These are phyloP conservation scores for Cicer arietinum DNA, from an alignment of 306 rosid species.

Conservation along the genomic window DNA sequence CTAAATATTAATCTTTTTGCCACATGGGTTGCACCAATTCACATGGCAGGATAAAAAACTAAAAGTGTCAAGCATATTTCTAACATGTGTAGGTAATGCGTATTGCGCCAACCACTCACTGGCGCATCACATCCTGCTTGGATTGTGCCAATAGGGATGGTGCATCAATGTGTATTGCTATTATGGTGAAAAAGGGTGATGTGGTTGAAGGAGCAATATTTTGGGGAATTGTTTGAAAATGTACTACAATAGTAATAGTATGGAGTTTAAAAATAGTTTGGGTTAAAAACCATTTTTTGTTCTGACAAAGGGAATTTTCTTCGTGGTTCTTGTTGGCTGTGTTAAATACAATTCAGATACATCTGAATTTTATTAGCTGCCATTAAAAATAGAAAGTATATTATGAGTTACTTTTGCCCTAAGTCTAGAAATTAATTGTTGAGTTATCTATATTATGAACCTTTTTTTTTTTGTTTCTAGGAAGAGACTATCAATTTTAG, in stretches of 20 bases:
- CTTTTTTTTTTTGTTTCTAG: background rate
- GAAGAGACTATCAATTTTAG: slow-evolving; percentile 13
- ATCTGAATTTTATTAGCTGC: slow-evolving; percentile 16
- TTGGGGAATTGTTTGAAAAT: slow-evolving; percentile 26
- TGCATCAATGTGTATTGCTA: slow-evolving; percentile 9
- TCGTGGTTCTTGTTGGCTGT: background rate
- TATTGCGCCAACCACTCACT: slow-evolving; percentile 8
- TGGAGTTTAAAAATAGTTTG: slow-evolving; percentile 4
- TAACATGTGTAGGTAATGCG: slow-evolving; percentile 22
- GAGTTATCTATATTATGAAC: background rate
- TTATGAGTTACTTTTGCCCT: slow-evolving; percentile 3
- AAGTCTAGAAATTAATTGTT: background rate
- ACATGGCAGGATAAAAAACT: slow-evolving; percentile 4
- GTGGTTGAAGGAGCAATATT: slow-evolving; percentile 29
- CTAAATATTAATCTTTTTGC: slow-evolving; percentile 21
- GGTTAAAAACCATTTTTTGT: background rate
- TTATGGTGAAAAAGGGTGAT: slow-evolving; percentile 9
- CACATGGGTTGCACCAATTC: slow-evolving; percentile 3
- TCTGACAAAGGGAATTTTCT: slow-evolving; percentile 8
- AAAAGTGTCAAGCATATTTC: background rate
- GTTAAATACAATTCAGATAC: background rate
- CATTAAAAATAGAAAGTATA: slow-evolving; percentile 15
- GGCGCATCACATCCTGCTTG: slow-evolving; percentile 20
- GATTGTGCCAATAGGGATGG: slow-evolving; percentile 30
- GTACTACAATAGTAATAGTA: background rate